Evolutionary conservation across 2,329 filamentous ascomycete species (phyloP).

Genomic region (Colletotrichum liriopes): DNA sequence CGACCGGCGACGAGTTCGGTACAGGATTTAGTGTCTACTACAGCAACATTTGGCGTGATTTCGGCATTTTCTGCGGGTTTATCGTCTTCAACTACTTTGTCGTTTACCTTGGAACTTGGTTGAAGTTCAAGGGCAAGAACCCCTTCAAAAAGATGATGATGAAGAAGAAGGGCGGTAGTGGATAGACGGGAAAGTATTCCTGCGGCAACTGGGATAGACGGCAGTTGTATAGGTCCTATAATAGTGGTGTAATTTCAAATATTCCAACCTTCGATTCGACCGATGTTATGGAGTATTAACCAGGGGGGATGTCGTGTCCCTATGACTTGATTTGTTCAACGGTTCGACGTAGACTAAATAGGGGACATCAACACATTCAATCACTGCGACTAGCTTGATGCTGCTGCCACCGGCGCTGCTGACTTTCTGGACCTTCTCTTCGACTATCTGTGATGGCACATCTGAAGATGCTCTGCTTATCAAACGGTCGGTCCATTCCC

Average conservation of each 20-base stretch:
- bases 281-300: background rate
- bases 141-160: constrained; percentile 52
- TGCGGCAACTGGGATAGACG: background rate
- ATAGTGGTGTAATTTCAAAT: background rate
- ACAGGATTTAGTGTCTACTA: constrained; percentile 73
- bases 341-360: background rate
- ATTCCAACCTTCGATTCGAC: background rate
- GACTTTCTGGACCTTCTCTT: too few relatives aligned
- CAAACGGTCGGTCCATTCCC: too few relatives aligned
- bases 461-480: too few relatives aligned
- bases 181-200: background rate
- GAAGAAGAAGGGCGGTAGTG: constrained; percentile 46
- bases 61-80: constrained; percentile 75
- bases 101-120: constrained; percentile 57
- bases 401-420: too few relatives aligned
- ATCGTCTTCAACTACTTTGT: constrained; percentile 73
- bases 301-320: background rate
- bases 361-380: too few relatives aligned
- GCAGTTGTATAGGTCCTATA: background rate
- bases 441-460: too few relatives aligned
- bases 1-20: constrained; percentile 73
- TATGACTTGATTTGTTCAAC: background rate
- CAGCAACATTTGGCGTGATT: constrained; percentile 75
- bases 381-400: too few relatives aligned
- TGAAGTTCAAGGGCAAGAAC: constrained; percentile 58